These are phyloP conservation scores for Petunia secreta DNA, from an alignment of 257 asterid species.

Conservation along the genomic window DNA sequence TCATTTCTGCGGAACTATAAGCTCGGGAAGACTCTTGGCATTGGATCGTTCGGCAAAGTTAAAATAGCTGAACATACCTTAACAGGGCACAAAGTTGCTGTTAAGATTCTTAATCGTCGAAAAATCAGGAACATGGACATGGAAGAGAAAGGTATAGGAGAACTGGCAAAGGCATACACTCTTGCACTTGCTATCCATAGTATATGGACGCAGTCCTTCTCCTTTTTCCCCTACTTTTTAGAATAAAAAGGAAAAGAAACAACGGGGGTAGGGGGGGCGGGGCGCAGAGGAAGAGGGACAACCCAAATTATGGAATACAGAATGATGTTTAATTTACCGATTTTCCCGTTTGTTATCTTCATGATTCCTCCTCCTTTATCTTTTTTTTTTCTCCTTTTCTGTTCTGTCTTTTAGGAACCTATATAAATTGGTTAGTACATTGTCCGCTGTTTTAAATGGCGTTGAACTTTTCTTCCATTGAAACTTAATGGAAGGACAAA, in stretches of 20 bases:
- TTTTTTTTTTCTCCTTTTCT: background rate
- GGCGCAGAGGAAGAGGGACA: background rate
- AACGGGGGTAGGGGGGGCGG: background rate
- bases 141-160: conserved; percentile 79
- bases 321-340: background rate
- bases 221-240: background rate
- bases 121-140: conserved; percentile 67
- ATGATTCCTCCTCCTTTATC: conserved; percentile 12
- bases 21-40: conserved; percentile 93
- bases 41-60: conserved; percentile 91
- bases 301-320: background rate
- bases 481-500: background rate
- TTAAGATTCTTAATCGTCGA: conserved; percentile 90
- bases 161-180: background rate
- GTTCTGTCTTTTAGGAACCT: background rate
- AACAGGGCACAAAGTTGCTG: conserved; percentile 89
- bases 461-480: conserved; percentile 2
- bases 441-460: background rate
- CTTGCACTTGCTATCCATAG: background rate
- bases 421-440: background rate
- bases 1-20: conserved; percentile 76
- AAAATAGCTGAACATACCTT: conserved; percentile 81
- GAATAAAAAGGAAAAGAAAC: background rate
- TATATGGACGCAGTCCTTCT: background rate
- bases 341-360: conserved; percentile 1